Percentiles rank a stretch among this genome's conserved stretches.
phyloP scores from a whole-genome alignment of 2,329 filamentous ascomycete species.

The Fusarium sp. region DNA sequence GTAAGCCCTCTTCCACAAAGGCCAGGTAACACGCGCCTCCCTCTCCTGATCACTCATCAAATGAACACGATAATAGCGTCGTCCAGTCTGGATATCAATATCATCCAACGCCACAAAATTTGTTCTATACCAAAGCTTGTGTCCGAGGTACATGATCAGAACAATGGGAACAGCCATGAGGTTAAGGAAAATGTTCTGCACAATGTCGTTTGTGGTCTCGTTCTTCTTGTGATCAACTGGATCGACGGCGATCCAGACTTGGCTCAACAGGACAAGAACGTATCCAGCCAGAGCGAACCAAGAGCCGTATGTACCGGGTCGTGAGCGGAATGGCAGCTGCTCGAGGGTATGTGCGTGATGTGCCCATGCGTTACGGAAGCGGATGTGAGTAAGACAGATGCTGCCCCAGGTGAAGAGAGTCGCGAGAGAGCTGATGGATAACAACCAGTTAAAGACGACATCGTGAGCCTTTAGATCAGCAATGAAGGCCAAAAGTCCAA shows the following conservation, averaged over 20 bases:
- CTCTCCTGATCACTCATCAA: conserved; percentile 81
- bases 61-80: conserved; percentile 83
- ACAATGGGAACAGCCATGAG: conserved; percentile 78
- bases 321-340: conserved; percentile 83
- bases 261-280: conserved; percentile 76
- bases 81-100: conserved; percentile 88
- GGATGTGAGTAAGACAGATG: conserved; percentile 90
- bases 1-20: conserved; percentile 79
- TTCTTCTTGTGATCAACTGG: conserved; percentile 67
- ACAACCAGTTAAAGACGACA: conserved; percentile 80
- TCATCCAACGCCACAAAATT: conserved; percentile 67
- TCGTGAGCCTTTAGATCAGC: conserved; percentile 69
- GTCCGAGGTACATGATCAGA: conserved; percentile 73
- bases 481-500: conserved; percentile 82
- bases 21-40: conserved; percentile 77
- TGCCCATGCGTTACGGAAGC: conserved; percentile 83
- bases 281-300: conserved; percentile 84
- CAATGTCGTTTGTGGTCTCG: conserved; percentile 55
- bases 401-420: conserved; percentile 83
- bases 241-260: conserved; percentile 87
- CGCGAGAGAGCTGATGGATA: conserved; percentile 76
- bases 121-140: conserved; percentile 75
- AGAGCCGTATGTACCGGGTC: conserved; percentile 80
- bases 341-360: conserved; percentile 72
- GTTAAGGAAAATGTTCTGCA: conserved; percentile 75